Percentiles rank a stretch among this genome's conserved stretches.
Conservation (phyloP, 805 yeast species). For the Maudiozyma pseudohumilis region DNA sequence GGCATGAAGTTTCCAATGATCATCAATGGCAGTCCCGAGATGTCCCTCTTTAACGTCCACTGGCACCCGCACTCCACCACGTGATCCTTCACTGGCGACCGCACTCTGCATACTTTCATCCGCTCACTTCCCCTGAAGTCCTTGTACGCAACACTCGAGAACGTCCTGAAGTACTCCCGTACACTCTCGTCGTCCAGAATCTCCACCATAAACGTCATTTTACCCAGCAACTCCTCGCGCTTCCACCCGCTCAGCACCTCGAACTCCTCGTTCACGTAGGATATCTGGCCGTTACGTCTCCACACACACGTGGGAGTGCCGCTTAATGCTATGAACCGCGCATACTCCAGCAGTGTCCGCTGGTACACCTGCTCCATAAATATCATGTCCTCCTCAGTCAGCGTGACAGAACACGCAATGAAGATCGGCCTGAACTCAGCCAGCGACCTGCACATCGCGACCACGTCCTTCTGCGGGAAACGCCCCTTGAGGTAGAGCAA, state of each 20-base stretch:
- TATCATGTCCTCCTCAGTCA: conserved; percentile 83
- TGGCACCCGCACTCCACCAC: conserved; percentile 66
- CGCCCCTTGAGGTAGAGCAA: conserved; percentile 63
- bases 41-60: conserved; percentile 91
- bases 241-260: conserved; percentile 88
- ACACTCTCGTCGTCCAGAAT: conserved; percentile 82
- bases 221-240: conserved; percentile 52
- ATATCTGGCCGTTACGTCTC: conserved; percentile 92
- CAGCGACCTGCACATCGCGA: conserved; percentile 77
- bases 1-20: conserved; percentile 90
- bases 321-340: conserved; percentile 67
- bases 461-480: conserved; percentile 59
- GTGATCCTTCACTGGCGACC: conserved; percentile 45
- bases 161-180: conserved; percentile 77
- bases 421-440: conserved; percentile 88
- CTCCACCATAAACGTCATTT: conserved; percentile 65
- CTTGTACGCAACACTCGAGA: conserved; percentile 79
- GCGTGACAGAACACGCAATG: conserved; percentile 80
- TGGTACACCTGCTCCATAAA: conserved; percentile 97
- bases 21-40: conserved; percentile 96
- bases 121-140: conserved; percentile 82
- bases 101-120: conserved; percentile 76
- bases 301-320: conserved; percentile 95
- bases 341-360: conserved; percentile 80
- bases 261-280: conserved; percentile 92